Base-by-base conservation (phyloP, 257 asterid species). In the Cinchona pubescens region DNA sequence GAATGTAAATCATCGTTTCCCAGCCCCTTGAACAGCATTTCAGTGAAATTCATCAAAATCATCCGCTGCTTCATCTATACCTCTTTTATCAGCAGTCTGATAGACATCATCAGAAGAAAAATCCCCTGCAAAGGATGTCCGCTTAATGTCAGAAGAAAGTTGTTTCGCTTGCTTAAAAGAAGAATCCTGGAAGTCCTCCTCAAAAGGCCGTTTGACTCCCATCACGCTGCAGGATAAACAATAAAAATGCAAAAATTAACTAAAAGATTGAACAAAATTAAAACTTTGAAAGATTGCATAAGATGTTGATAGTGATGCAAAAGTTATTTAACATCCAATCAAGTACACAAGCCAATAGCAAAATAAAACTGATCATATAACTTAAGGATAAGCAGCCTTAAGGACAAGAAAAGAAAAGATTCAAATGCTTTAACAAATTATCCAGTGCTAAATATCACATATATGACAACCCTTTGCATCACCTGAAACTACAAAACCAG, bases 151-250 rank as follows among this genome's bases (percentile, higher is more conserved):
- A 46, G 60, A 63, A 18, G 79, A 88, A 16, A 80, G 81, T 30
- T 83, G 96, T 80, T 85, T 90, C 16, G 85, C 85, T 40, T 85
- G 94, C 85, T 89, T 89, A 53, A 80, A 75, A 69, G 96, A 79
- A 75, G 90, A 85, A 79, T 84, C 91, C n/a, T 82, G 87, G 62
- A 83, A 64, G 69, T 87, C 82, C 66, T 80, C 91, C 80, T 86
- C 90, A 32, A 80, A 82, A 15, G 91, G 88, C 30, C 97, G 87
- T 72, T 92, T 92, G 72, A 82, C 79, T 72, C 87, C 96, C 97
- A 92, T 92, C 69, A 74, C 69, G 62, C 75, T 75, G 71, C 80
- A 76, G 59, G 74, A 64, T 9, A 69, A 68, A 11, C 37, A 49
- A 40, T 32, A 46, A 38, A 38, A 18, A 15, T 25, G 16, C 19